Conservation (phyloP, 768 basidiomycete species). For the Lyophyllum atratum region DNA sequence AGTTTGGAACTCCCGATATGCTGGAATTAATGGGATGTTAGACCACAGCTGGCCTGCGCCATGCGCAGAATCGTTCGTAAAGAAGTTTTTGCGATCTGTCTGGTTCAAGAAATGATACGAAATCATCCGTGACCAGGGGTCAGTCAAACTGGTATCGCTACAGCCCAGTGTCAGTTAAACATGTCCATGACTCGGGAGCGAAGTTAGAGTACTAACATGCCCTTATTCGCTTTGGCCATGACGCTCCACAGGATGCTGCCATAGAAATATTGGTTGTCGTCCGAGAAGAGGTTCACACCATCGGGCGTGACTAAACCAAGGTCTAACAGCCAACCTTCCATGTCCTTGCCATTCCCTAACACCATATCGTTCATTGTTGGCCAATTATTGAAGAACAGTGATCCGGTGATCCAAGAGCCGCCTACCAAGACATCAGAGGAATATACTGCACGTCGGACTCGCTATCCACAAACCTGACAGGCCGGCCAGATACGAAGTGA, state of each 20-base stretch:
- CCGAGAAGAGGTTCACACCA: slow-evolving; percentile 46
- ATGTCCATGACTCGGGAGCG: not conserved
- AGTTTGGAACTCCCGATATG: slow-evolving; percentile 48
- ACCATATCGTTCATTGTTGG: slow-evolving; percentile 59
- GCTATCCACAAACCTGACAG: slow-evolving; percentile 52
- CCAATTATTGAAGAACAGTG: slow-evolving; percentile 65
- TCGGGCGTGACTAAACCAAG: slow-evolving; percentile 56
- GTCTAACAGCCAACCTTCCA: slow-evolving; percentile 60
- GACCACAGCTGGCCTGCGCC: slow-evolving; percentile 79
- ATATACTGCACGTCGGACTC: not conserved
- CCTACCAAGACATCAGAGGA: slow-evolving; percentile 34
- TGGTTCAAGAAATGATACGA: slow-evolving; percentile 76
- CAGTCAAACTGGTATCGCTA: slow-evolving; percentile 66
- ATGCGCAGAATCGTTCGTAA: slow-evolving; percentile 57
- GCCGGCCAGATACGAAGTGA: slow-evolving; percentile 67
- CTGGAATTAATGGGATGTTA: slow-evolving; percentile 47
- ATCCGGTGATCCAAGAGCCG: slow-evolving; percentile 70
- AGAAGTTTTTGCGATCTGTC: slow-evolving; percentile 60
- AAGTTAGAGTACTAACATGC: slow-evolving; percentile 45
- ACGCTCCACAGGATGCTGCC: slow-evolving; percentile 56
- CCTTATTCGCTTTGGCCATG: slow-evolving; percentile 53
- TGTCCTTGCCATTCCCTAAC: slow-evolving; percentile 49
- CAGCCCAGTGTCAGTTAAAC: not conserved
- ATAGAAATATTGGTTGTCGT: slow-evolving; percentile 52
- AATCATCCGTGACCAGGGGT: slow-evolving; percentile 66